phyloP scores from a whole-genome alignment of 73 alveolate species.

The Loxodes magnus region DNA sequence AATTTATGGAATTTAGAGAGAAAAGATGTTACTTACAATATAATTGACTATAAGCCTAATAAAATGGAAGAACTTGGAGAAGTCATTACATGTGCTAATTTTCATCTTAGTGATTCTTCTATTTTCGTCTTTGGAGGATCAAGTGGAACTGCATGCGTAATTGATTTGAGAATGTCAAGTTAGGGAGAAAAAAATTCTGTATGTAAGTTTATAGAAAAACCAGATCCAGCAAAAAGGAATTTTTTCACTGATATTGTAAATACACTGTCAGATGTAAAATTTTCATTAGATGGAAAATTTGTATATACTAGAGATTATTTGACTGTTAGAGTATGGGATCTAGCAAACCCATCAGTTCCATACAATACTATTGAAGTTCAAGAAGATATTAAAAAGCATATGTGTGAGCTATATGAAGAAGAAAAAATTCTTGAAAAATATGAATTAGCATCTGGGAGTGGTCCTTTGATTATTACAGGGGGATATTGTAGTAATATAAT shows the following conservation, averaged over 20 bases:
- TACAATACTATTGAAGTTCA: conserved; percentile 30
- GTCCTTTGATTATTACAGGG: too few relatives aligned
- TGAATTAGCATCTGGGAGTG: too few relatives aligned
- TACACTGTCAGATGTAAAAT: conserved; percentile 46
- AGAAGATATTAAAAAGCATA: conserved; percentile 52
- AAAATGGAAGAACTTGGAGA: conserved; percentile 56
- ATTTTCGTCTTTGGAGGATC: conserved; percentile 42
- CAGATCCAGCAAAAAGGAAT: too few relatives aligned
- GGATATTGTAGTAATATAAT: too few relatives aligned
- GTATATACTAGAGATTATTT: conserved; percentile 57
- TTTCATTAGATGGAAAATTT: conserved; percentile 34
- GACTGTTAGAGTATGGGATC: conserved; percentile 61
- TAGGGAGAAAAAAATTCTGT: too few relatives aligned
- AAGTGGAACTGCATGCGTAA: conserved; percentile 45
- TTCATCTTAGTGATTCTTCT: conserved; percentile 41
- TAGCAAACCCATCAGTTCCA: conserved; percentile 48
- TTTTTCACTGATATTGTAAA: conserved; percentile 66
- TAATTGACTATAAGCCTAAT: conserved; percentile 64
- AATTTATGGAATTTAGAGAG: too few relatives aligned
- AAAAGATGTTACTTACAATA: too few relatives aligned
- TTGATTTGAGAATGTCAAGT: conserved; percentile 55
- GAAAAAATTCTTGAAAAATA: conserved; percentile 63
- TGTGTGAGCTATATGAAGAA: conserved; percentile 59
- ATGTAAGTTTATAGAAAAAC: conserved; percentile 57
- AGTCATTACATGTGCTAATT: conserved; percentile 58